Conservation (phyloP, 139 green algal genomes). For the Chlamydomonas schloesseri region DNA sequence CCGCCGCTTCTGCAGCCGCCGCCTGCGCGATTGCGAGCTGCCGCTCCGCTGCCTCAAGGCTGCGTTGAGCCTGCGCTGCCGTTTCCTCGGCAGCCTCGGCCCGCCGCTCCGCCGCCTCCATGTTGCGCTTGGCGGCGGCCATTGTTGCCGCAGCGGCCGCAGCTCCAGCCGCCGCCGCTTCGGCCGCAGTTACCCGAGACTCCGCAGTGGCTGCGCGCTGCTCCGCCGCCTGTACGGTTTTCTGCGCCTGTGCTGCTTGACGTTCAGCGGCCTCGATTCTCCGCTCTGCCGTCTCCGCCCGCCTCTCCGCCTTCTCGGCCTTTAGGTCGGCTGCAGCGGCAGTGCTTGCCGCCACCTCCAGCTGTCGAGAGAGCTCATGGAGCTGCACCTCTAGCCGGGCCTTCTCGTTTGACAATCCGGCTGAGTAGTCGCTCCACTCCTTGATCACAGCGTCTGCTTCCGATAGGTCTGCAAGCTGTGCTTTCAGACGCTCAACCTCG, state of each 20-base stretch:
- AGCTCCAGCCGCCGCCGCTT: too few species aligned
- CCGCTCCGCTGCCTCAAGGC: not conserved
- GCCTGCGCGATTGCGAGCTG: not conserved
- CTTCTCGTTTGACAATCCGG: slow-evolving; percentile 40
- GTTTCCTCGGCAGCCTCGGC: not conserved
- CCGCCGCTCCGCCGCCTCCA: not conserved
- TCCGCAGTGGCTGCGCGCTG: too few species aligned
- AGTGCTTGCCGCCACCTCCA: not conserved
- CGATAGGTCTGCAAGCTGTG: slow-evolving; percentile 44
- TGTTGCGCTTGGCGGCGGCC: not conserved
- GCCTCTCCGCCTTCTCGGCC: not conserved
- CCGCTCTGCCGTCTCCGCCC: not conserved
- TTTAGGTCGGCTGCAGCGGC: not conserved
- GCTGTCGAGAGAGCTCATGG: slow-evolving; percentile 3
- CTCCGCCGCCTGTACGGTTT: too few species aligned
- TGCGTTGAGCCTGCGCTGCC: not conserved
- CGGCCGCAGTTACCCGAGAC: not conserved
- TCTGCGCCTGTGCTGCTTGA: too few species aligned
- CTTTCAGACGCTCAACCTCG: slow-evolving; percentile 3
- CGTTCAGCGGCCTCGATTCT: too few species aligned
- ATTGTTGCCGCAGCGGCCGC: too few species aligned
- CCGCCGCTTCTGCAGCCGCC: not conserved
- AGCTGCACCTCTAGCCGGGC: slow-evolving; percentile 26
- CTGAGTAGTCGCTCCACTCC: slow-evolving; percentile 46
- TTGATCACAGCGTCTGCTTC: slow-evolving; percentile 48